These are phyloP conservation scores for Sphenostylis stenocarpa DNA, from an alignment of 306 rosid genomes.

Conservation along the genomic window DNA sequence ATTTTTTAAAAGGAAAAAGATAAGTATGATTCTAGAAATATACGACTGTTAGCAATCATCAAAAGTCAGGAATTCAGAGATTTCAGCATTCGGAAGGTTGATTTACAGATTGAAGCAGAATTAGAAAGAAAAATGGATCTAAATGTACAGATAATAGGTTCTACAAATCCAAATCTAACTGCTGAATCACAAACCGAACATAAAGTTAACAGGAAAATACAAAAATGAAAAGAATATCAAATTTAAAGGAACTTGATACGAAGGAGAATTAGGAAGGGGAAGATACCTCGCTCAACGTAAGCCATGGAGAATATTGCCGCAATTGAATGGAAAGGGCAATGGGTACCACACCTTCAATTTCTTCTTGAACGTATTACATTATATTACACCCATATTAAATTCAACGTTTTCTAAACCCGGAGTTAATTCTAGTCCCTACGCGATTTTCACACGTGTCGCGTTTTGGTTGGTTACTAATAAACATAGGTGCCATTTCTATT, in stretches of 20 bases:
- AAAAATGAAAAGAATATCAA: too few relatives aligned
- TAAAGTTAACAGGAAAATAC: background rate
- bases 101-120: background rate
- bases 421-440: constrained; percentile 1
- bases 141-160: background rate
- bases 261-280: background rate
- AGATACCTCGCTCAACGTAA: constrained; percentile 53
- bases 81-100: background rate
- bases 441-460: constrained; percentile 15
- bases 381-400: too few relatives aligned
- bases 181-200: constrained; percentile 4
- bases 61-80: background rate
- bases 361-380: too few relatives aligned
- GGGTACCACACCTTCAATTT: background rate
- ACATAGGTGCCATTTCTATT: background rate
- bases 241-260: background rate
- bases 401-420: background rate
- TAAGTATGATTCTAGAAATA: background rate
- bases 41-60: background rate
- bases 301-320: constrained; percentile 43
- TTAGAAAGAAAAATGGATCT: background rate
- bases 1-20: background rate
- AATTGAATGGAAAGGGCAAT: constrained; percentile 17
- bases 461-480: background rate
- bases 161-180: background rate